A percentile compares a stretch with the other conserved stretches of the same genome.
These are phyloP conservation scores for Solanum chiquidenum DNA, from an alignment of 257 asterid genomes.

Conservation along the genomic window DNA sequence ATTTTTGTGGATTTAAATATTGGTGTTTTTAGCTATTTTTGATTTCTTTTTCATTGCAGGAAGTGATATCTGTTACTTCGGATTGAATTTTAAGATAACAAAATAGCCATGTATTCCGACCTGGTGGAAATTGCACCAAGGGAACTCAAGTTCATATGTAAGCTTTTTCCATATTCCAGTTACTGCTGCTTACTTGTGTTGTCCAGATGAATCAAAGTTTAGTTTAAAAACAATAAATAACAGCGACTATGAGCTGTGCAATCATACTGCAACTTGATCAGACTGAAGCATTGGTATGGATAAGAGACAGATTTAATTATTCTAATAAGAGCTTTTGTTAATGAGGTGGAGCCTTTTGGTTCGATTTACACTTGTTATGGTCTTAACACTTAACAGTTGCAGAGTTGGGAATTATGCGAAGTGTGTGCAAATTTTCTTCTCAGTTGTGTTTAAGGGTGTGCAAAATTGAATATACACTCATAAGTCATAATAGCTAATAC, in stretches of 20 bases:
- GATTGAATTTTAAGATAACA: neutral
- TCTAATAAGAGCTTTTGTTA: neutral
- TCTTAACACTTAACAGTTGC: neutral
- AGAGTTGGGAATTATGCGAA: neutral
- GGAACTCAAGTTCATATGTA: conserved; percentile 28
- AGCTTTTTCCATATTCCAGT: neutral
- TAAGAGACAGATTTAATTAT: neutral
- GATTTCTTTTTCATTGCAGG: conserved; percentile 1
- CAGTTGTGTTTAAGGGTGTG: neutral
- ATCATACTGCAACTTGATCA: neutral
- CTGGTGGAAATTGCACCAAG: conserved; percentile 26
- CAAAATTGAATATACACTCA: neutral
- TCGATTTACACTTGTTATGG: neutral
- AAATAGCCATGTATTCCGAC: conserved; percentile 17
- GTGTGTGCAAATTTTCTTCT: neutral
- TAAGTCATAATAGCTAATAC: neutral
- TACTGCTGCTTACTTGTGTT: neutral
- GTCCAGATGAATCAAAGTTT: neutral
- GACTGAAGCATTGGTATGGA: neutral
- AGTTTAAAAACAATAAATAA: neutral
- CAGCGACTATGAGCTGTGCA: neutral
- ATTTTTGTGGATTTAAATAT: neutral
- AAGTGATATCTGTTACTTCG: neutral
- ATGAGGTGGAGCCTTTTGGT: neutral
- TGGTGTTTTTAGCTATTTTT: neutral